A percentile compares a stretch with the other conserved stretches of the same genome.
phyloP scores from a whole-genome alignment of 2,329 filamentous ascomycete genomes.

The Lithohypha guttulata region DNA sequence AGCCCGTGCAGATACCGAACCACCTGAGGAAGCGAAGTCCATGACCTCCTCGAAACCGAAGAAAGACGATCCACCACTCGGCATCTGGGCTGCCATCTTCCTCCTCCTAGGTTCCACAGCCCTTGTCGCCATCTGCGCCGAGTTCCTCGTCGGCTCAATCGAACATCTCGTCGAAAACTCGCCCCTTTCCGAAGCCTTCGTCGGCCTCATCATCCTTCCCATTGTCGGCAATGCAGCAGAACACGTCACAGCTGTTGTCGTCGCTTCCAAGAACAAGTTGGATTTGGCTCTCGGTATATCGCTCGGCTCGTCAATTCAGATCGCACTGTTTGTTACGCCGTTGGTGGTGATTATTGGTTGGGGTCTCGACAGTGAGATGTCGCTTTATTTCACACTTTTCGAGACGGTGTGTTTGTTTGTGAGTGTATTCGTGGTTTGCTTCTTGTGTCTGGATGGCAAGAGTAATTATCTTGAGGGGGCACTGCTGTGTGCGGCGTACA shows the following conservation, averaged over 20 bases:
- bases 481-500: constrained; percentile 47
- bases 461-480: constrained; percentile 52
- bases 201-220: constrained; percentile 53
- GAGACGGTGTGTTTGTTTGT: constrained; percentile 60
- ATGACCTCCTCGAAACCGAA: constrained; percentile 22
- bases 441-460: constrained; percentile 51
- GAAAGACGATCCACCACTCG: constrained; percentile 61
- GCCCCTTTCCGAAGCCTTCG: constrained; percentile 47
- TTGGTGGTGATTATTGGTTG: constrained; percentile 53
- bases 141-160: constrained; percentile 53
- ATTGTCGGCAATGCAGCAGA: constrained; percentile 58
- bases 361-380: constrained; percentile 55
- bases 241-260: constrained; percentile 53
- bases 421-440: constrained; percentile 44
- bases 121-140: constrained; percentile 66
- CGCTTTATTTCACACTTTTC: constrained; percentile 75
- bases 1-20: background rate
- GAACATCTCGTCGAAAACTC: constrained; percentile 40
- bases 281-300: constrained; percentile 56
- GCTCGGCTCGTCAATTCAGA: constrained; percentile 55
- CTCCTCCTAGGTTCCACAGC: constrained; percentile 62
- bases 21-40: constrained; percentile 24
- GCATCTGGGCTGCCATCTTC: constrained; percentile 58
- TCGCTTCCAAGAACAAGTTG: constrained; percentile 57
- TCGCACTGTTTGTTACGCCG: constrained; percentile 52